phyloP scores from a whole-genome alignment of 257 asterid species.

The Gentiana straminea region DNA sequence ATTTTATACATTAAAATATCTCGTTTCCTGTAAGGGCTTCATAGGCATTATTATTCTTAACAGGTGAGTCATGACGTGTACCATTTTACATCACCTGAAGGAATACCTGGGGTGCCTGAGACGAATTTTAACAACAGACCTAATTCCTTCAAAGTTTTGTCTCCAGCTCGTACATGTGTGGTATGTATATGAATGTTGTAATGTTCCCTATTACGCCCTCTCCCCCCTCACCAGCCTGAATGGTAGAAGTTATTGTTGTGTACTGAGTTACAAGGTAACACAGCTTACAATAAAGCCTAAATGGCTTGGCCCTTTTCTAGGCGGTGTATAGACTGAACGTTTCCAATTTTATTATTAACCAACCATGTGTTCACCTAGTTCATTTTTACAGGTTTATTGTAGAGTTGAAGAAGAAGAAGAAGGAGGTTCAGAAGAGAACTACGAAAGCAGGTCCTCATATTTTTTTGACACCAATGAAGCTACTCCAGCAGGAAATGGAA shows the following conservation, averaged over 20 bases:
- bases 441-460: conserved; percentile 9
- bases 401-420: conserved; percentile 70
- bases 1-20: too few species aligned
- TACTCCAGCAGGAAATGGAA: conserved; percentile 3
- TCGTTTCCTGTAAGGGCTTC: background rate
- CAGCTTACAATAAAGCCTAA: too few species aligned
- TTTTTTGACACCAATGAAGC: conserved; percentile 5
- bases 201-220: too few species aligned
- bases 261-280: too few species aligned
- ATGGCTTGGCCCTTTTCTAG: too few species aligned
- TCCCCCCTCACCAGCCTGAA: too few species aligned
- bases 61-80: conserved; percentile 79
- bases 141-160: conserved; percentile 77
- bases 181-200: conserved; percentile 25
- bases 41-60: conserved; percentile 5
- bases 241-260: too few species aligned
- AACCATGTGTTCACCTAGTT: background rate
- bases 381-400: conserved; percentile 48
- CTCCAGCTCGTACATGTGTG: conserved; percentile 86
- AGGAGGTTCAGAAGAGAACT: conserved; percentile 17
- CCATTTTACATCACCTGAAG: conserved; percentile 94
- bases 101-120: conserved; percentile 85
- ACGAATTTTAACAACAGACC: conserved; percentile 92
- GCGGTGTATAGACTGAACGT: too few species aligned
- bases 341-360: too few species aligned